Evolutionary conservation across 176 grass and related monocot genomes (phyloP).

Genomic region (Zoysia japonica): DNA sequence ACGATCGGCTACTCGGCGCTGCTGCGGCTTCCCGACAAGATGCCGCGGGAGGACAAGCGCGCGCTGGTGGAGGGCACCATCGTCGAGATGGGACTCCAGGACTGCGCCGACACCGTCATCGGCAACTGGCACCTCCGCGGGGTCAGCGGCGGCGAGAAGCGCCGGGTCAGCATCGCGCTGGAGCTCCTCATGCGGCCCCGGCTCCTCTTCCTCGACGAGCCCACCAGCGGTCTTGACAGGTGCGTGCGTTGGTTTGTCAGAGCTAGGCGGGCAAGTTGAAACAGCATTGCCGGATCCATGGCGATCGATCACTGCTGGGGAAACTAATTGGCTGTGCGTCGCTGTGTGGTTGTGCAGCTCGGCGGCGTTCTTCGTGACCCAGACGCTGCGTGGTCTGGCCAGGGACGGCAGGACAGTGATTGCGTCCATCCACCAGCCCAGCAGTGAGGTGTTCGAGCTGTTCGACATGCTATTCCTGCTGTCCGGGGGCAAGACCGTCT

Average conservation of each 20-base stretch:
- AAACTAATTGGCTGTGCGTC: background rate
- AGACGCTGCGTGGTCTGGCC: constrained; percentile 80
- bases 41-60: constrained; percentile 82
- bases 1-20: constrained; percentile 92
- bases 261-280: too few relatives aligned
- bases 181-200: constrained; percentile 94
- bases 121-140: constrained; percentile 98
- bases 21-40: constrained; percentile 92
- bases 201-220: constrained; percentile 96
- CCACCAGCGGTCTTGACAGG: constrained; percentile 98
- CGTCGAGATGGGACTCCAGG: constrained; percentile 91
- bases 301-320: too few relatives aligned
- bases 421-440: constrained; percentile 94
- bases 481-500: constrained; percentile 80
- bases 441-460: constrained; percentile 95
- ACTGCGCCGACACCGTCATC: constrained; percentile 89
- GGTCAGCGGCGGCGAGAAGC: constrained; percentile 94
- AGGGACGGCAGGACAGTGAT: constrained; percentile 91
- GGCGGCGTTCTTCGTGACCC: constrained; percentile 95
- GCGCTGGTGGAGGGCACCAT: constrained; percentile 92
- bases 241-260: background rate
- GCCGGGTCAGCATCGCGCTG: constrained; percentile 92
- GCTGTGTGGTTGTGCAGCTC: constrained; percentile 51
- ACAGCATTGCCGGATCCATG: too few relatives aligned
- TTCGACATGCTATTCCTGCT: constrained; percentile 94